Conservation (phyloP, 805 yeast genomes). For the Wickerhamiella hasegawae region DNA sequence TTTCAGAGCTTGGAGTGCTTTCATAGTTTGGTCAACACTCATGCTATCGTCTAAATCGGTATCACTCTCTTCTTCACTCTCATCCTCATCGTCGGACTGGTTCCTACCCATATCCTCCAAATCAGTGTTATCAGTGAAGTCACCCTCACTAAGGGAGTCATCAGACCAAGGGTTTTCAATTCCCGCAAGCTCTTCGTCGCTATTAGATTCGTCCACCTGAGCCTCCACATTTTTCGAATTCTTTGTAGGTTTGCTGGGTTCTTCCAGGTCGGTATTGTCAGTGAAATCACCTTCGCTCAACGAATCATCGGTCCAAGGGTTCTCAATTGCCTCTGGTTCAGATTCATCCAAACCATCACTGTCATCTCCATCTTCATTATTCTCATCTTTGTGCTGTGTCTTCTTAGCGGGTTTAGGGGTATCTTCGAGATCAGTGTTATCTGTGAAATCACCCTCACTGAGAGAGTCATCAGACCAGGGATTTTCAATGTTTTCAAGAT, state of each 20-base stretch:
- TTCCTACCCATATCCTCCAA: slow-evolving; percentile 1
- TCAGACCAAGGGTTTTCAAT: slow-evolving; percentile 7
- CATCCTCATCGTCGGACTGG: slow-evolving; percentile 1
- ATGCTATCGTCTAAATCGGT: not conserved
- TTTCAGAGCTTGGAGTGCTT: not conserved
- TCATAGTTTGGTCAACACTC: slow-evolving; percentile 1
- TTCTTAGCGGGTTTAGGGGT: too few species aligned
- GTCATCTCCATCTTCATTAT: slow-evolving; percentile 1
- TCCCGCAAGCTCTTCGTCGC: too few species aligned
- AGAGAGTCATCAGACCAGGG: slow-evolving; percentile 5
- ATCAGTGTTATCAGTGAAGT: slow-evolving; percentile 8
- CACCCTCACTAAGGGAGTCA: slow-evolving; percentile 9
- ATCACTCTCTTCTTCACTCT: not conserved
- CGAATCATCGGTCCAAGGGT: slow-evolving; percentile 9
- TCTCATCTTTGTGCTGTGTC: not conserved
- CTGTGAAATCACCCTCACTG: slow-evolving; percentile 9
- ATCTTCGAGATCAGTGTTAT: slow-evolving; percentile 5
- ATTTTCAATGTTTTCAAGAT: not conserved
- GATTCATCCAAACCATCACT: not conserved
- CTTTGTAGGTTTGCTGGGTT: not conserved
- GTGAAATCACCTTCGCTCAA: slow-evolving; percentile 12
- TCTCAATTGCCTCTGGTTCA: slow-evolving; percentile 9
- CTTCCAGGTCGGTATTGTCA: not conserved
- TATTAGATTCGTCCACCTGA: too few species aligned
- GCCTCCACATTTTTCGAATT: not conserved